Base-by-base conservation (phyloP, 306 rosid species). In the Rosa lucieae region DNA sequence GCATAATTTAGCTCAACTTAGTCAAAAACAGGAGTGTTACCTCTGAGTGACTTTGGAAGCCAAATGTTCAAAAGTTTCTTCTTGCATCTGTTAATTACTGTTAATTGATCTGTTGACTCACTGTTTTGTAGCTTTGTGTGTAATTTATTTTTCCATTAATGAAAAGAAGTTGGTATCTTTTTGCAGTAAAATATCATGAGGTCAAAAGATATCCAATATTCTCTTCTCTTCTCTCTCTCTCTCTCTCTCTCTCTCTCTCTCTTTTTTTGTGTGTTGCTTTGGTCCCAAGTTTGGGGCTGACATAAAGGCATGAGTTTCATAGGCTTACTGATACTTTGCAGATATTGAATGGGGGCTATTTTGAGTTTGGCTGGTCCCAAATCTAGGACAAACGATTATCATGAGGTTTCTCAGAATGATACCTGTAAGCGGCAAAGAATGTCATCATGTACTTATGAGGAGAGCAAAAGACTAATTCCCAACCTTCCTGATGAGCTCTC, bases 401-500 rank as follows among this genome's bases (percentile, higher is more conserved):
- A 86, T 49, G 89, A 89, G 43, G 73, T 72, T 76, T 70, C 87
- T 77, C 77, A 75, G 46, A 85, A 73, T 77, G 93, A 89, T 71
- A 77, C 78, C 44, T 82, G 87, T 88, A 95, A 95, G 87, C 89
- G 93, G 86, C 97, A 82, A 86, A 91, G 90, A 83, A 47, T 87
- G 90, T 91, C 89, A 55, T 79, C 83, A 43, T 72, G 80, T 48
- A 77, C 75, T 47, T 76, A 67, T 32, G 98, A 89, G 81, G 94
- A 90, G 86, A 90, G 80, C 83, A 84, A 87, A 59, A 91, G 93
- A 79, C 79, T 95, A 55, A 91, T 95, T 82, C 97, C 97, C 12
- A 80, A 79, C 78, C 94, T 95, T 82, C 98, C 98, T 63, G 98
- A 95, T 81, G 99, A 95, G 90, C 59, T 95, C 46, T 95, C 99